phyloP scores from a whole-genome alignment of 139 green algal genomes.

The Coelastrella sp. region DNA sequence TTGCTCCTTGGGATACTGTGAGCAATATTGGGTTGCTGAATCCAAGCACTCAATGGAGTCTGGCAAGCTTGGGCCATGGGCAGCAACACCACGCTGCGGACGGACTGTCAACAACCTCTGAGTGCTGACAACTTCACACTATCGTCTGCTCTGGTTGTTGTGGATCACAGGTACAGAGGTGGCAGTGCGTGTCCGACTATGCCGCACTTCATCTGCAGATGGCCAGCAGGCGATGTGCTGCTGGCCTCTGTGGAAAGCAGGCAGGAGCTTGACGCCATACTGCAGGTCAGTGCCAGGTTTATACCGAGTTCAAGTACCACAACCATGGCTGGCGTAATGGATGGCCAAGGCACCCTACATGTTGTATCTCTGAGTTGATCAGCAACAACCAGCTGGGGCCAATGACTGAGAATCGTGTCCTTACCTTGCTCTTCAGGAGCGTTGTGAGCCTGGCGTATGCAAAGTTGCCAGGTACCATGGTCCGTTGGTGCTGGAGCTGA shows the following conservation, averaged over 20 bases:
- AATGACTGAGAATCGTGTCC: not conserved
- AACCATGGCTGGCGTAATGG: too few species aligned
- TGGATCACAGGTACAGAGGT: not conserved
- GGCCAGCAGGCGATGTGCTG: constrained; percentile 45
- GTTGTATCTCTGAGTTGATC: too few species aligned
- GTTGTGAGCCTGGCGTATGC: constrained; percentile 48
- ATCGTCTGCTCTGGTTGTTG: too few species aligned
- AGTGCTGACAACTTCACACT: too few species aligned
- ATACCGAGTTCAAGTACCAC: too few species aligned
- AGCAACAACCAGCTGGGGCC: not conserved
- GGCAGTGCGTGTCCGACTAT: not conserved
- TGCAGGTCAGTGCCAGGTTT: constrained; percentile 44
- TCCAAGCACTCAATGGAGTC: too few species aligned
- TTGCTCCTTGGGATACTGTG: too few species aligned
- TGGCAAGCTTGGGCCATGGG: too few species aligned
- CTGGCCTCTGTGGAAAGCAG: constrained; percentile 49
- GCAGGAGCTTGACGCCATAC: constrained; percentile 47
- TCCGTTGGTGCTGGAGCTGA: constrained; percentile 48
- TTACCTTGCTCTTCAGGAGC: constrained; percentile 26
- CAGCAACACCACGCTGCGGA: too few species aligned
- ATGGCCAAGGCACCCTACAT: too few species aligned
- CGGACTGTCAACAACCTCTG: too few species aligned
- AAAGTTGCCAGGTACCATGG: constrained; percentile 49
- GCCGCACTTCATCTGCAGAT: constrained; percentile 53
- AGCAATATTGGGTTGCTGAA: too few species aligned